Conservation (phyloP, 352 stramenopile species). For the Globisporangium lucens region DNA sequence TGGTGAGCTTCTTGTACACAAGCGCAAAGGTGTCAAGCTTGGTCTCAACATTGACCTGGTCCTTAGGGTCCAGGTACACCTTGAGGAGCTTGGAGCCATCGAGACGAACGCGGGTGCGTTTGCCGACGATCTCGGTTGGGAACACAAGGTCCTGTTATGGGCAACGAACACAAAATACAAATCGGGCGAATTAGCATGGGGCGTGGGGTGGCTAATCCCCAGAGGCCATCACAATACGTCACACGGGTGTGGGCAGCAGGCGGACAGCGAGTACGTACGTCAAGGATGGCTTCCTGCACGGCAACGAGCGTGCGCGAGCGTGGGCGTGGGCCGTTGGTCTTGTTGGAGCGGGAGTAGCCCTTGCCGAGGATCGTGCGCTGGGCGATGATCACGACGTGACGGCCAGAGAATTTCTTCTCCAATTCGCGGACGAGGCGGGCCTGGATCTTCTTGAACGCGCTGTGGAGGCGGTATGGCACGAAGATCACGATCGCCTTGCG, state of each 20-base stretch:
- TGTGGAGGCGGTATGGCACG: constrained; percentile 98
- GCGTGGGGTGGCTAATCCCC: constrained; percentile 87
- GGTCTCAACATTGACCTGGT: constrained; percentile 98
- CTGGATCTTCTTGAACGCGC: constrained; percentile 99
- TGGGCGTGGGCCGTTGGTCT: constrained; percentile 93
- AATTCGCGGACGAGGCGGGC: constrained; percentile 96
- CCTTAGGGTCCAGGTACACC: constrained; percentile 98
- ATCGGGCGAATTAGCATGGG: constrained; percentile 66
- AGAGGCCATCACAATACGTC: constrained; percentile 87
- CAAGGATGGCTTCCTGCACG: constrained; percentile 99
- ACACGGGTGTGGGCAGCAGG: constrained; percentile 17
- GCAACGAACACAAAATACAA: constrained; percentile 17
- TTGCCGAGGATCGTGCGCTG: constrained; percentile 99
- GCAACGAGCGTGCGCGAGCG: constrained; percentile 97
- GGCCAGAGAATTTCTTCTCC: constrained; percentile 99
- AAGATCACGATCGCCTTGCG: constrained; percentile 99
- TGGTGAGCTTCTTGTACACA: constrained; percentile 99
- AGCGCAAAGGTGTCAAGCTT: constrained; percentile 99
- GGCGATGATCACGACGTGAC: constrained; percentile 98
- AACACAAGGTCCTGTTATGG: constrained; percentile 95
- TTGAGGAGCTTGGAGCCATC: constrained; percentile 98
- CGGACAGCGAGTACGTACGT: constrained; percentile 73
- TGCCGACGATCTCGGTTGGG: constrained; percentile 99
- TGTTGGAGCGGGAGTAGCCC: constrained; percentile 93
- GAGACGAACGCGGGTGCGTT: constrained; percentile 97